These are phyloP conservation scores for Tylopilus sp. DNA, from an alignment of 1,284 basidiomycete species.

Conservation along the genomic window DNA sequence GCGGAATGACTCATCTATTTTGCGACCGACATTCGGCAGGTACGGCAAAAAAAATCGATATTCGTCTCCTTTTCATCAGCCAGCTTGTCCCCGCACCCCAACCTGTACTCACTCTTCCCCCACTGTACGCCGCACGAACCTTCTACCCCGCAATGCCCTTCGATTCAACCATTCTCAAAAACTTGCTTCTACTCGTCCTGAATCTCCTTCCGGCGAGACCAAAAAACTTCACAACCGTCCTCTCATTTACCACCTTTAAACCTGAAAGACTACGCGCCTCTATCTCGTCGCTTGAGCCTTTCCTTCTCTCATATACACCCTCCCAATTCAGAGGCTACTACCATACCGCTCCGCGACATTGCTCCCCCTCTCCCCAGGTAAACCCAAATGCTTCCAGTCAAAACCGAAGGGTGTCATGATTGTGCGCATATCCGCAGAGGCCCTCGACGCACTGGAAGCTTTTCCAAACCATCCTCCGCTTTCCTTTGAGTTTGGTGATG, in stretches of 20 bases:
- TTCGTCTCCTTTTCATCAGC: slow-evolving; percentile 62
- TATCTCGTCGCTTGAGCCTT: slow-evolving; percentile 80
- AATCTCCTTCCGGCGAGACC: slow-evolving; percentile 4
- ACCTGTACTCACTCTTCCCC: too few species aligned
- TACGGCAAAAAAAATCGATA: slow-evolving; percentile 62
- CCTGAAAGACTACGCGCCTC: slow-evolving; percentile 80
- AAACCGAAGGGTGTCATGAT: too few species aligned
- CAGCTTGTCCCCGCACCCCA: slow-evolving; percentile 34
- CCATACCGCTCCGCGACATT: too few species aligned
- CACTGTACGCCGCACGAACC: background rate
- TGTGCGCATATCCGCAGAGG: too few species aligned
- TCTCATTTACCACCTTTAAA: slow-evolving; percentile 46
- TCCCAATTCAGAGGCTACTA: too few species aligned
- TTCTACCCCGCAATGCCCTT: background rate
- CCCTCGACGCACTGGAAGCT: too few species aligned
- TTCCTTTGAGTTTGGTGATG: slow-evolving; percentile 69
- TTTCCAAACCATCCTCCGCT: slow-evolving; percentile 59
- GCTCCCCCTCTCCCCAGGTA: too few species aligned
- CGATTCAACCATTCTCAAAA: slow-evolving; percentile 32
- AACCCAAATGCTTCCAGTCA: too few species aligned
- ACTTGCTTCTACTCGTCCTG: background rate
- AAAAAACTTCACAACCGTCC: slow-evolving; percentile 14
- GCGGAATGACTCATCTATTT: too few species aligned
- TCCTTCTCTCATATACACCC: slow-evolving; percentile 85
- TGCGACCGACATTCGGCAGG: slow-evolving; percentile 52